Percentiles rank a stretch among this genome's conserved stretches.
These are phyloP conservation scores for Phytophthora macrochlamydospora DNA, from an alignment of 352 stramenopile species.

Conservation along the genomic window DNA sequence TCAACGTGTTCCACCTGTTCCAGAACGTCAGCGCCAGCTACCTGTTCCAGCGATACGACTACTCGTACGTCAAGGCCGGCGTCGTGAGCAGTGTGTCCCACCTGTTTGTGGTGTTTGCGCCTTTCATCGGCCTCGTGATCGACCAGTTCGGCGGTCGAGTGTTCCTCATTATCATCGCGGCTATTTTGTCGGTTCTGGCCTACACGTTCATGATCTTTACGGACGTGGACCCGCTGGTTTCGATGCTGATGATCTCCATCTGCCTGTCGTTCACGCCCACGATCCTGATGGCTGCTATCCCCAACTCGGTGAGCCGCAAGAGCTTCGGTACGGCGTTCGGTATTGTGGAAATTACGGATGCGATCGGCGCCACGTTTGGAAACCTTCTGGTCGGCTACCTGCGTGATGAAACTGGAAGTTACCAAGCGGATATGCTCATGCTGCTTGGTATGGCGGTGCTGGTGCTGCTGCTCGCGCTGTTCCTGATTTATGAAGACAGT, in stretches of 20 bases:
- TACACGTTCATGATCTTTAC: constrained; percentile 90
- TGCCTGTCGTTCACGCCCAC: constrained; percentile 88
- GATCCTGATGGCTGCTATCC: constrained; percentile 88
- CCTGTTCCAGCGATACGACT: constrained; percentile 86
- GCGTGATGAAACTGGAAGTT: constrained; percentile 77
- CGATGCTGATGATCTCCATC: constrained; percentile 88
- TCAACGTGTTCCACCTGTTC: constrained; percentile 93
- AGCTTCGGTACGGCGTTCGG: constrained; percentile 87
- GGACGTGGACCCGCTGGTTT: constrained; percentile 70
- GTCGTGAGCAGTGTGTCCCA: constrained; percentile 81
- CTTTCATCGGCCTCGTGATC: constrained; percentile 88
- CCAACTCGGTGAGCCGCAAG: constrained; percentile 74
- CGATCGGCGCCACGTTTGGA: constrained; percentile 78
- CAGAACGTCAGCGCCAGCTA: constrained; percentile 91
- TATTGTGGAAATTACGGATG: constrained; percentile 88
- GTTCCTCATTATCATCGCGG: constrained; percentile 75
- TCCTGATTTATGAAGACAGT: constrained; percentile 71
- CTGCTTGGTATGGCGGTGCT: constrained; percentile 73
- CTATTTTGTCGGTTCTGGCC: constrained; percentile 72
- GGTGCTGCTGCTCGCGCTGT: constrained; percentile 69
- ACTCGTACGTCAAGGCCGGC: constrained; percentile 86
- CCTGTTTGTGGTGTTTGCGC: constrained; percentile 85
- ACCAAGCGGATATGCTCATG: constrained; percentile 87
- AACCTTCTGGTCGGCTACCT: constrained; percentile 89
- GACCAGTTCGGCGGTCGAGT: constrained; percentile 90